Evolutionary conservation across 2,329 filamentous ascomycete genomes (phyloP), one percentile per base, ranked within the genome.

Genomic region (Aspergillus ibericus): DNA sequence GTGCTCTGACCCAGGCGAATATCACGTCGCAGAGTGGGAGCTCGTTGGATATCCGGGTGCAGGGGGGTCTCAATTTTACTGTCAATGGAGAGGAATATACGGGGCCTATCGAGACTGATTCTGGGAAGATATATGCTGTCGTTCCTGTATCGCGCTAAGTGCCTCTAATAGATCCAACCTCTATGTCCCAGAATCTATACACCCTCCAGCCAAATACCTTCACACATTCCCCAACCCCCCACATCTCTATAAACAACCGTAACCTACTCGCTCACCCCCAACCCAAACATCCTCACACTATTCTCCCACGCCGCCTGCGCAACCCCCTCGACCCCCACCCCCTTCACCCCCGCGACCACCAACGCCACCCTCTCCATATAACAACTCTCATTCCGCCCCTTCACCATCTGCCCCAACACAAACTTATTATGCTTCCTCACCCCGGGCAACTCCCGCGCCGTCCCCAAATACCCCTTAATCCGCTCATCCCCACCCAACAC

Each of bases 341-440:
- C 79, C 59, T 80, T 82, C 51, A 83, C 55, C 7, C 81, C 81
- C 2, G 81, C 81, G 4, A 82, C 79, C 1, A 82, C 68, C 50
- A 76, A 69, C 0, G 79, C 81, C 34, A 83, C 80, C 47, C 76
- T 70, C 40, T 77, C 77, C 12, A 83, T 80, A 0, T 68, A 70
- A 60, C 80, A 83, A 49, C 80, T 82, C 64, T 83, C 81, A 59
- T 83, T 83, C 40, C 69, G 53, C 4, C 59, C 63, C 54, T 83
- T 84, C 1, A 83, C 74, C 79, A 83, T 81, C 32, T 70, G 70
- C 0, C 74, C 76, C 7, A 61, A 35, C 49, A 78, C 73, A 61
- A 80, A 84, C 63, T 80, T 82, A 46, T 82, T 79, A 60, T 74
- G 78, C 70, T 83, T 83, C 72, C 80, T 80, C 8, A 73, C 76